These are phyloP conservation scores for Yamadazyma olivae DNA, from an alignment of 805 yeast species.

Conservation along the genomic window DNA sequence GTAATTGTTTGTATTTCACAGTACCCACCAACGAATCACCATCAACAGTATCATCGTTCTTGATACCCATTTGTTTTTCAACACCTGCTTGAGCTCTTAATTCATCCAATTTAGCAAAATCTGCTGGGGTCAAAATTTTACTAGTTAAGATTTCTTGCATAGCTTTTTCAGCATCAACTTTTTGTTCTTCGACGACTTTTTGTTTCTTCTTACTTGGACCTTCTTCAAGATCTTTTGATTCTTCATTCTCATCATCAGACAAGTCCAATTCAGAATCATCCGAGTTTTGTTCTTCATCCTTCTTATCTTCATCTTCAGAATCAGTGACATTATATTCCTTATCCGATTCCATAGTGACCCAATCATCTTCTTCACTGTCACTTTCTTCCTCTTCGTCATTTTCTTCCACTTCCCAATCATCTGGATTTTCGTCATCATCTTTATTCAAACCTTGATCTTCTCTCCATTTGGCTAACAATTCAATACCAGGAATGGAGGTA, in stretches of 20 bases:
- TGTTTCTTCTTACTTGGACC: conserved; percentile 24
- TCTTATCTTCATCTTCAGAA: conserved; percentile 46
- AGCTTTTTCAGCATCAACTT: conserved; percentile 12
- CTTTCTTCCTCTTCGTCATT: conserved; percentile 35
- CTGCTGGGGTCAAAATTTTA: conserved; percentile 93
- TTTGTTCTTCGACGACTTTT: conserved; percentile 14
- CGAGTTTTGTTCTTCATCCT: conserved; percentile 30
- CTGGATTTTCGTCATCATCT: conserved; percentile 51
- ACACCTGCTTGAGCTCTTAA: conserved; percentile 82
- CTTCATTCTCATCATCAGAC: conserved; percentile 23
- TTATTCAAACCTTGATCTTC: conserved; percentile 53
- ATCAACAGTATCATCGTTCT: conserved; percentile 84
- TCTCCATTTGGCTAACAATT: conserved; percentile 85
- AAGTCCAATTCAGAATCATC: conserved; percentile 27
- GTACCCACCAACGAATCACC: conserved; percentile 75
- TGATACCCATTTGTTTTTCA: conserved; percentile 67
- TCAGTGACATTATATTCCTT: conserved; percentile 61
- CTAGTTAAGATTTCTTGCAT: conserved; percentile 59
- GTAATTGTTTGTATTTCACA: conserved; percentile 74
- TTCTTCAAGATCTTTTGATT: conserved; percentile 36
- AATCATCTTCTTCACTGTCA: conserved; percentile 69
- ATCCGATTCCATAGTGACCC: conserved; percentile 86
- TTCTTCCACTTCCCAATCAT: conserved; percentile 56
- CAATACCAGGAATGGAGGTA: conserved; percentile 88
- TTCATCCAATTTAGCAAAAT: conserved; percentile 92